Evolutionary conservation across 495 filamentous ascomycete species (phyloP), one percentile per base, ranked within the genome.

Genomic region (Bryoglossum gracile): DNA sequence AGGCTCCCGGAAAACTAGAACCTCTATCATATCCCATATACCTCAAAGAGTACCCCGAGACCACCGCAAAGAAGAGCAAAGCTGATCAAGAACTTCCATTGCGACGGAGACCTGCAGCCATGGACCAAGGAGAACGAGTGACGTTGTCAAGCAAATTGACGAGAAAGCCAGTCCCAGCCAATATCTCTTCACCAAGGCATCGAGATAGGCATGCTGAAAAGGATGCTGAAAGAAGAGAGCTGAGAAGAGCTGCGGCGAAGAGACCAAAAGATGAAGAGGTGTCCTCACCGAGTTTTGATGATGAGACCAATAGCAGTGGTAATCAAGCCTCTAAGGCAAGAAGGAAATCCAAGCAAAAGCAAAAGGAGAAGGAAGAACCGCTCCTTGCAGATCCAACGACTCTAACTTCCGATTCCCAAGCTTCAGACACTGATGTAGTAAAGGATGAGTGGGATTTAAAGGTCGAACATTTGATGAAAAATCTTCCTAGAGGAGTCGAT

Each of bases 401-500:
- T 8, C 56, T 50, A 10, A 44, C 45, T n/a, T 57, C 56, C 3
- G 57, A 52, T 34, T 57, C 53, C 3, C 34, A 53, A 11, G 28
- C 17, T 9, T 37, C 46, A 25, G 43, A 33, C 6, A 24, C 26
- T 9, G 52, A 56, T 33, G 34, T 26, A 16, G 48, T 34, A 11
- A 55, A 35, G 66, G 73, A 43, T 60, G 73, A 48, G 61, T 87
- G 59, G 72, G 74, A 65, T 44, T 66, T 50, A 33, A 67, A 63
- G 42, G 74, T 72, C 46, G 65, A 58, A 8, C 58, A 73, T 2
- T 71, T 94, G 23, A 63, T 95, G 56, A 86, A 85, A 52, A 81
- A 83, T 41, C 68, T 97, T 1, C 87, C 88, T 1, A 74, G 78
- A 40, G 87, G 86, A 3, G 78, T 95, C 35, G 92, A 99, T 61